Percentiles rank a stretch among this genome's conserved stretches.
Evolutionary conservation across 2,329 filamentous ascomycete genomes (phyloP).

Genomic region (Ophiosphaerella herpotricha): DNA sequence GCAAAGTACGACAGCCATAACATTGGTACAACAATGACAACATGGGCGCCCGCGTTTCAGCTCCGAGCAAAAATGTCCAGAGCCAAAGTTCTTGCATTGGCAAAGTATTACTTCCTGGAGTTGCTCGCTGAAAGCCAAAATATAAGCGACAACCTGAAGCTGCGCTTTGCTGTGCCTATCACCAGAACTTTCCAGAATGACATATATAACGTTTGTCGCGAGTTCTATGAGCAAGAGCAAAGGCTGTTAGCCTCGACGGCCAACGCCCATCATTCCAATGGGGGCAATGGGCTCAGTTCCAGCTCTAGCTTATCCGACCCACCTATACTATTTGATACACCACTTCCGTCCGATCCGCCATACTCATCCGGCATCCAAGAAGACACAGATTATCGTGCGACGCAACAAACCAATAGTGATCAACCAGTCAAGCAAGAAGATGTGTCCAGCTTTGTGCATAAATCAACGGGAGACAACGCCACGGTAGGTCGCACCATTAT

Average conservation of each 20-base stretch:
- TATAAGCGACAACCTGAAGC: background rate
- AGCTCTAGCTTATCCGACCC: too few relatives aligned
- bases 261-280: background rate
- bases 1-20: background rate
- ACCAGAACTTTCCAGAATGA: background rate
- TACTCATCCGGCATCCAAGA: too few relatives aligned
- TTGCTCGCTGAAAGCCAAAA: background rate
- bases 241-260: background rate
- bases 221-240: conserved; percentile 1
- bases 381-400: too few relatives aligned
- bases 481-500: too few relatives aligned
- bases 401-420: too few relatives aligned
- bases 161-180: background rate
- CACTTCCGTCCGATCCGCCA: too few relatives aligned
- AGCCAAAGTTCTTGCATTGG: conserved; percentile 4
- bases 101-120: conserved; percentile 10
- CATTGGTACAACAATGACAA: background rate
- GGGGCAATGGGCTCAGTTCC: background rate
- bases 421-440: too few relatives aligned
- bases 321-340: too few relatives aligned
- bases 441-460: too few relatives aligned
- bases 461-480: too few relatives aligned
- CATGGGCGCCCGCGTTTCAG: background rate
- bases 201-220: background rate
- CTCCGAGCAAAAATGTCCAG: background rate